These are phyloP conservation scores for Sporobolomyces roseus DNA, from an alignment of 768 basidiomycete species.

Conservation along the genomic window DNA sequence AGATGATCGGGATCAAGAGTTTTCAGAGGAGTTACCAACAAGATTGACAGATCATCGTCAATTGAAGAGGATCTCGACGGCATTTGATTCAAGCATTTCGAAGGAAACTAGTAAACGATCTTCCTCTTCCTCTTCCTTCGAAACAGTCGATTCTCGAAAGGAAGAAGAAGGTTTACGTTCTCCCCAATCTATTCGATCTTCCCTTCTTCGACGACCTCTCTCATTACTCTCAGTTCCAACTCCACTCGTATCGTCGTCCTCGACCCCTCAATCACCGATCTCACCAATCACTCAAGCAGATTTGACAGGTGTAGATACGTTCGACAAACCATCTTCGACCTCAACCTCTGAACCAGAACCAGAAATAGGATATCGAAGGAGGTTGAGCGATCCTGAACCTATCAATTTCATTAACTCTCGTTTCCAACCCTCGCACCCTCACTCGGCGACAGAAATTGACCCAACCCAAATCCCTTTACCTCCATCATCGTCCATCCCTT, in stretches of 20 bases:
- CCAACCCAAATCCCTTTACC: not conserved
- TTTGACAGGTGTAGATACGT: not conserved
- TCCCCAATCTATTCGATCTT: too few species aligned
- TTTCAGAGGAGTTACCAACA: not conserved
- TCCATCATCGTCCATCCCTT: not conserved
- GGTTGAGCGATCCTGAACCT: constrained; percentile 28
- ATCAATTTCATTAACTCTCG: constrained; percentile 19
- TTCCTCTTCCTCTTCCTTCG: too few species aligned
- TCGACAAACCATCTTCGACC: too few species aligned
- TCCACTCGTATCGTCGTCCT: too few species aligned
- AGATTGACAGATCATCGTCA: constrained; percentile 30
- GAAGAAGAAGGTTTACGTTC: too few species aligned
- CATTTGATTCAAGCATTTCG: constrained; percentile 38
- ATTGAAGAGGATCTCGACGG: constrained; percentile 38
- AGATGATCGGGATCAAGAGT: too few species aligned
- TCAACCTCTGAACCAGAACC: too few species aligned
- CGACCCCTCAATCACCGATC: not conserved
- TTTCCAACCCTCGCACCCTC: not conserved
- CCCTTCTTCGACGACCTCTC: not conserved
- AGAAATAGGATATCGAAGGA: too few species aligned
- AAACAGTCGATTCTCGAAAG: too few species aligned
- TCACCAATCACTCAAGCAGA: constrained; percentile 14
- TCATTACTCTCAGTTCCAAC: too few species aligned
- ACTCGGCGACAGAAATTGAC: too few species aligned
- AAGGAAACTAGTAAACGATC: too few species aligned